These are phyloP conservation scores for Pseudocercospora fijiensis DNA, from an alignment of 2,329 filamentous ascomycete genomes.

Conservation along the genomic window DNA sequence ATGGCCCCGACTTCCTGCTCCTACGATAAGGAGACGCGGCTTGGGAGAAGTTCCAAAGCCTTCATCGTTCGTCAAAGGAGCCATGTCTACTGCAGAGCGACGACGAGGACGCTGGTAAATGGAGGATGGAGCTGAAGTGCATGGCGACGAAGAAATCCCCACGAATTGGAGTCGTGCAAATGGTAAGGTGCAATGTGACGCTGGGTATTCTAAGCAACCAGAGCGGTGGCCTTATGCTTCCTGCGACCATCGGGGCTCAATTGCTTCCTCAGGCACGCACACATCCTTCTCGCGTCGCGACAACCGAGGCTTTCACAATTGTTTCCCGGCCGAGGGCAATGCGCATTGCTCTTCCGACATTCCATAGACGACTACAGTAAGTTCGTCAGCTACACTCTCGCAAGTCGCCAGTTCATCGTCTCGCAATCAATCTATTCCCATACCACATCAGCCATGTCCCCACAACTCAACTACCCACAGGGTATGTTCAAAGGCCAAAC, in stretches of 20 bases:
- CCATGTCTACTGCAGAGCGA: constrained; percentile 14
- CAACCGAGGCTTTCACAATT: neutral
- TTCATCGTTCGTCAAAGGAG: constrained; percentile 24
- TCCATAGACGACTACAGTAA: neutral
- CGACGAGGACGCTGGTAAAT: neutral
- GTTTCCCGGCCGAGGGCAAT: constrained; percentile 3
- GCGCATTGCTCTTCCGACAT: neutral
- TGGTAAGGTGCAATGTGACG: neutral
- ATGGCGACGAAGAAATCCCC: neutral
- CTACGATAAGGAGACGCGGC: constrained; percentile 71
- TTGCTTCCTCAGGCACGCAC: neutral
- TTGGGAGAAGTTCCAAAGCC: constrained; percentile 8
- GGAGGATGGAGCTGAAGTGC: neutral
- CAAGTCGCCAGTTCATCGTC: neutral
- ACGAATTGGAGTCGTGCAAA: neutral
- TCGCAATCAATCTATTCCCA: neutral
- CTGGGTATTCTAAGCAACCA: neutral
- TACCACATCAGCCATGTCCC: constrained; percentile 36
- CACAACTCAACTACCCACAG: constrained; percentile 77
- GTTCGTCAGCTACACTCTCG: neutral
- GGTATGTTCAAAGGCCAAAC: constrained; percentile 77
- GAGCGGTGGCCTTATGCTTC: neutral
- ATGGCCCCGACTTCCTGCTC: constrained; percentile 75
- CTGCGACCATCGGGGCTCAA: neutral
- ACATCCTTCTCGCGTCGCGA: neutral